phyloP scores from a whole-genome alignment of 2,329 filamentous ascomycete species.

The Paecilomyces sp. region DNA sequence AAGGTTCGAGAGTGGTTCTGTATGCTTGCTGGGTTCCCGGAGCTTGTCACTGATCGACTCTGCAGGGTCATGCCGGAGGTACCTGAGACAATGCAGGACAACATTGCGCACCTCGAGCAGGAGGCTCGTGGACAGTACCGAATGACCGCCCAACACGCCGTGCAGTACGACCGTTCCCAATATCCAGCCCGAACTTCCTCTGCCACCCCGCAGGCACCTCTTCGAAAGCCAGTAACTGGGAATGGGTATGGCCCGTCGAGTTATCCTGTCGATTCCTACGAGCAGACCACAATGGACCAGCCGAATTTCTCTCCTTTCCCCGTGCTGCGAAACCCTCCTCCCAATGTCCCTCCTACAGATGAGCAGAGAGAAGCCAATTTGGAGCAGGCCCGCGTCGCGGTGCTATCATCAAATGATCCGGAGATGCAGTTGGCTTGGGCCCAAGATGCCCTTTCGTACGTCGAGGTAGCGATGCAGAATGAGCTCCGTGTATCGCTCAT shows the following conservation, averaged over 20 bases:
- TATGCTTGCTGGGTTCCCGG: slow-evolving; percentile 6
- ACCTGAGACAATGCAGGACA: slow-evolving; percentile 92
- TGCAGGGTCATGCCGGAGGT: slow-evolving; percentile 88
- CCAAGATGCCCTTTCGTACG: slow-evolving; percentile 81
- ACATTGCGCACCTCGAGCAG: slow-evolving; percentile 82
- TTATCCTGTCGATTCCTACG: slow-evolving; percentile 35
- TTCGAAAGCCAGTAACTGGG: not conserved
- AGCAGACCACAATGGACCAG: slow-evolving; percentile 46
- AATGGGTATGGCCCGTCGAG: not conserved
- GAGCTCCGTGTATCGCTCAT: slow-evolving; percentile 58
- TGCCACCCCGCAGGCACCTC: slow-evolving; percentile 18
- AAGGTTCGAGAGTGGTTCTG: slow-evolving; percentile 43
- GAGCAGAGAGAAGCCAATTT: slow-evolving; percentile 89
- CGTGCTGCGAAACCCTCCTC: slow-evolving; percentile 66
- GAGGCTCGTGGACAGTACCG: slow-evolving; percentile 53
- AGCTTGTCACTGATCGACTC: slow-evolving; percentile 16
- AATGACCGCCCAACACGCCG: slow-evolving; percentile 27
- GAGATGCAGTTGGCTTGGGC: slow-evolving; percentile 97
- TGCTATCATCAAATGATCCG: slow-evolving; percentile 88
- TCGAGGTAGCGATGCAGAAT: slow-evolving; percentile 75
- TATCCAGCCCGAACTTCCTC: slow-evolving; percentile 32
- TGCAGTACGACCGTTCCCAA: slow-evolving; percentile 24
- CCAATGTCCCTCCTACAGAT: slow-evolving; percentile 87
- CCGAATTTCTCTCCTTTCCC: slow-evolving; percentile 91
- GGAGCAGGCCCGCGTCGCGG: slow-evolving; percentile 73